Base-by-base conservation (phyloP, 495 filamentous ascomycete species). In the Margaritispora aquatica region DNA sequence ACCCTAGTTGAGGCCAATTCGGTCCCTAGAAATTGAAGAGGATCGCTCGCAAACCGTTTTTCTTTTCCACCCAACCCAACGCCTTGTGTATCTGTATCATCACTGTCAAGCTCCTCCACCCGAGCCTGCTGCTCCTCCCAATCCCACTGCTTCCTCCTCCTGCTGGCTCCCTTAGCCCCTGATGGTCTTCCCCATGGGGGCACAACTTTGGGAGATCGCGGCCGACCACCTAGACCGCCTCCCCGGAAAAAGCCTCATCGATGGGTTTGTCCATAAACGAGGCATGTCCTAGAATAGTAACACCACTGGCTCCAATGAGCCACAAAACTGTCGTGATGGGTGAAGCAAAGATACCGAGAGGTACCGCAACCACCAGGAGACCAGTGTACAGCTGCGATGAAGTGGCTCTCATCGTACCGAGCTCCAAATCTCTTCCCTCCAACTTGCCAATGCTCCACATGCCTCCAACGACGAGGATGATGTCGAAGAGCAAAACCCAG, bases 221-320 rank as follows among this genome's bases (percentile, higher is more conserved):
- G 92, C 89, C 92, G 92, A 96, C 92, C 92, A 92, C 83, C 86
- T 97, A 97, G 89, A 97, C 92, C 92, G 92, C 94, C 93, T 97
- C 95, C 94, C 96, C 94, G 83, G 95, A 98, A 97, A 98, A 98
- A 98, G 93, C 92, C 92, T 93, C 92, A 84, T 97, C 94, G 80
- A 97, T 96, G 36, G 93, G 93, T 81, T 96, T 96, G 75, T 98
- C 94, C 87, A 98, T 86, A 69, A 98, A 84, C 53, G 90, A 81
- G 65, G 94, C 94, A 77, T 98, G 94, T 74, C 95, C 95, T 62
- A 97, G 77, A 60, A 97, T 92, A 70, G 83, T 87, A 71, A 96
- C 89, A 66, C 89, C 93, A 62, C 84, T 89, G 23, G 94, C 95
- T 63, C 94, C 95, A 68, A 97, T 90, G 69, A 98, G 80, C 95